Evolutionary conservation across 306 rosid genomes (phyloP), one percentile per base, ranked within the genome.

Genomic region (Cicer cuneatum): DNA sequence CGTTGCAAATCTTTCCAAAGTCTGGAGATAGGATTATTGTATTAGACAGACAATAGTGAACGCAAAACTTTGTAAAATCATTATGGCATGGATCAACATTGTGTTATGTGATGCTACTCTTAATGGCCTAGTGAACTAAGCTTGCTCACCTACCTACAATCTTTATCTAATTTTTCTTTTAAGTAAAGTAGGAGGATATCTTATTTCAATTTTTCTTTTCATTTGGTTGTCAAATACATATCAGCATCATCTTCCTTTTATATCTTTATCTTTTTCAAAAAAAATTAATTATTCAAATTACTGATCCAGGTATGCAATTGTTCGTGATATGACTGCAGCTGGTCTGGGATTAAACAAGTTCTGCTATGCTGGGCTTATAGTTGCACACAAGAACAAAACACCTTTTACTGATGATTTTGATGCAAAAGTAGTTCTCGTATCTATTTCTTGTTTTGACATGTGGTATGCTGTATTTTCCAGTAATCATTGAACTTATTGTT

Each of bases 271-370:
- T 38, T 29, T 51, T 67, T 76, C 7, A 8, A 0, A 45, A 72
- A 40, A 29, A 16, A 14, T 54, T 12, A 48, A 67, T 39, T 54
- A 70, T 76, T 81, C 35, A 54, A 65, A 77, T 39, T 66, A n/a
- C 56, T 78, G 73, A 64, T 86, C n/a, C 83, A 94, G 97, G 88
- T 83, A 86, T 84, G 89, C 97, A 38, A 89, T 92, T 85, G 92
- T 92, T 46, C 96, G 96, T 58, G 99, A 94, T 85, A 94, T 92
- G 97, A 90, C 93, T 69, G 89, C 99, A 71, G 97, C 97, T 73
- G 99, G 99, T 77, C 92, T 94, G 72, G 99, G 96, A 73, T 82
- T 92, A 81, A 90, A 92, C 86, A 89, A 87, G 85, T 94, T 78
- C 81, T 94, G 96, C 82, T 94, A 94, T 60, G 87, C 96, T 12